A percentile compares a stretch with the other conserved stretches of the same genome.
These are phyloP conservation scores for Microbotryomycetes sp. DNA, from an alignment of 1,284 basidiomycete species.

Conservation along the genomic window DNA sequence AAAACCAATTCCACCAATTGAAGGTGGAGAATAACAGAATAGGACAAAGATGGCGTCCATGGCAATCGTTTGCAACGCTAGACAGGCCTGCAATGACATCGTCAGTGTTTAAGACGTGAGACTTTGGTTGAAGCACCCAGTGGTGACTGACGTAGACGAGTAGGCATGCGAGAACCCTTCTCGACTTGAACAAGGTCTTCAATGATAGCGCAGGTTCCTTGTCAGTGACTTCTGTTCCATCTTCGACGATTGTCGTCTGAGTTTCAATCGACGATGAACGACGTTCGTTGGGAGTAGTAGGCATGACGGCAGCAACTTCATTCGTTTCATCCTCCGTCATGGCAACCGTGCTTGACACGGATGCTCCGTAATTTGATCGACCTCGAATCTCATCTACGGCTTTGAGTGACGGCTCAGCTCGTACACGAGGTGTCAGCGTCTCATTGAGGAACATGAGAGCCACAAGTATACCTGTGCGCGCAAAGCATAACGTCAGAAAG, in stretches of 20 bases:
- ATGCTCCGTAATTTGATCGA: neutral
- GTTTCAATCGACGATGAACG: neutral
- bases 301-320: neutral
- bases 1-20: constrained; percentile 28
- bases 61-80: constrained; percentile 28
- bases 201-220: neutral
- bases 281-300: no score
- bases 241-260: neutral
- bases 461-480: constrained; percentile 32
- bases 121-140: neutral
- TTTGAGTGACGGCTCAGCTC: neutral
- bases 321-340: neutral
- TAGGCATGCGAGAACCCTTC: neutral
- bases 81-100: constrained; percentile 29
- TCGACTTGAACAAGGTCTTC: neutral
- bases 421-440: constrained; percentile 11
- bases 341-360: neutral
- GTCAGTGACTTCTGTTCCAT: neutral
- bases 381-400: neutral
- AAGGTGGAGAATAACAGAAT: constrained; percentile 31
- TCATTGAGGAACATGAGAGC: constrained; percentile 43
- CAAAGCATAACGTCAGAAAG: neutral
- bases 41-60: constrained; percentile 34
- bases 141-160: neutral
- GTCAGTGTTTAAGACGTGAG: neutral